Evolutionary conservation across 108 stramenopile species (phyloP).

Genomic region (Seminavis robusta): DNA sequence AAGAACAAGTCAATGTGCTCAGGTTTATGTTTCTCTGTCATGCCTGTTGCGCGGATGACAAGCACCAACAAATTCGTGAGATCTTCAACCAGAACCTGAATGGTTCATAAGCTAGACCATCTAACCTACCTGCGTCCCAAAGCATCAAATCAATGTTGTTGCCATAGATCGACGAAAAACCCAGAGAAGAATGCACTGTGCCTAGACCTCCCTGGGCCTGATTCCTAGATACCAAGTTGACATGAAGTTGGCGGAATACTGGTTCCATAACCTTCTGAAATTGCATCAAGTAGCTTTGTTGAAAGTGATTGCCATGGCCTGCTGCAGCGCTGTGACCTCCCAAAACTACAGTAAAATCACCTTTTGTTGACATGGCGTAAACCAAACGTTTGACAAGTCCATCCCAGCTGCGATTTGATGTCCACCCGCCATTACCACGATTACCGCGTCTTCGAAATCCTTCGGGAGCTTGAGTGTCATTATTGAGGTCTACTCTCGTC

Average conservation of each 20-base stretch:
- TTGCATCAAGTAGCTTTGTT: slow-evolving; percentile 56
- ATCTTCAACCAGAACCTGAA: no score
- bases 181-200: slow-evolving; percentile 40
- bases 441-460: background rate
- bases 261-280: slow-evolving; percentile 59
- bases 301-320: slow-evolving; percentile 53
- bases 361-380: slow-evolving; percentile 75
- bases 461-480: background rate
- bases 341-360: slow-evolving; percentile 59
- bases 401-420: slow-evolving; percentile 44
- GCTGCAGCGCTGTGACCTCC: slow-evolving; percentile 51
- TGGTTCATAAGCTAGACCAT: no score
- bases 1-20: slow-evolving; percentile 42
- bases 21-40: slow-evolving; percentile 29
- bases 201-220: slow-evolving; percentile 53
- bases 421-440: slow-evolving; percentile 45
- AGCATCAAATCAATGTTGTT: slow-evolving; percentile 58
- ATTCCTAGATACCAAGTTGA: no score
- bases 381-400: slow-evolving; percentile 59
- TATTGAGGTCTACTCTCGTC: background rate
- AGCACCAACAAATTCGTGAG: no score
- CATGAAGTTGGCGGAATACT: slow-evolving; percentile 51
- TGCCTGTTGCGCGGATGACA: no score
- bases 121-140: slow-evolving; percentile 54
- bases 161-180: slow-evolving; percentile 55